Evolutionary conservation across 345 rosid genomes (phyloP), one percentile per base, ranked within the genome.

Genomic region (Dovyalis caffra): DNA sequence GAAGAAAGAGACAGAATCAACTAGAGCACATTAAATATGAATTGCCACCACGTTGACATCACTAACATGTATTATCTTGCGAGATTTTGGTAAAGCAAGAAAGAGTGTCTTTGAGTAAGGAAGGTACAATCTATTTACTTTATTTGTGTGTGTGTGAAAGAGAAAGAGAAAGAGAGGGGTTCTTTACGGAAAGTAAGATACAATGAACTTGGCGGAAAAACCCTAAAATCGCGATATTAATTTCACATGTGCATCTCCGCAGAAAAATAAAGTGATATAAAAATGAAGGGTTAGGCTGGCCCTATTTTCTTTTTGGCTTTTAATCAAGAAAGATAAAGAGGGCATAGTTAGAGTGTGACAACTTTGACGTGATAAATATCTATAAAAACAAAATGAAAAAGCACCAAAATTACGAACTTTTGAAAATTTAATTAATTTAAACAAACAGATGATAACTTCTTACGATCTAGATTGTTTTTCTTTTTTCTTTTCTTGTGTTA

Each of bases 101-200:
- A 68, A 6, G 25, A 18, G 20, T 37, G 32, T 66, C 9, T 43
- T 32, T 26, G 53, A 51, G 38, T 5, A 0, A 18, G 38, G 34
- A 23, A 33, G 51, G 56, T 56, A 57, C 73, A 58, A 6, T 23
- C 15, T 11, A 61, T 26, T 31, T 28, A 16, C 66, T 28, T 63
- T 63, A 16, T 34, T 47, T 1, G 34, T 74, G 69, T 77, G 77
- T 76, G 73, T 56, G 66, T 73, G 57, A 60, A 75, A 57, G 68
- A 51, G 18, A 65, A 56, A 29, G 14, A 15, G 45, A 61, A 25
- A 77, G 83, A 79, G 72, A 75, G 76, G 65, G 68, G 77, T 87
- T 90, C 80, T 83, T 84, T 82, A 88, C 91, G 94, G 83, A 87
- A 92, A 84, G 87, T 74, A 81, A 76, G 84, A 82, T 86, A 69